phyloP scores from a whole-genome alignment of 805 yeast species.

The Suhomyces prunicola region DNA sequence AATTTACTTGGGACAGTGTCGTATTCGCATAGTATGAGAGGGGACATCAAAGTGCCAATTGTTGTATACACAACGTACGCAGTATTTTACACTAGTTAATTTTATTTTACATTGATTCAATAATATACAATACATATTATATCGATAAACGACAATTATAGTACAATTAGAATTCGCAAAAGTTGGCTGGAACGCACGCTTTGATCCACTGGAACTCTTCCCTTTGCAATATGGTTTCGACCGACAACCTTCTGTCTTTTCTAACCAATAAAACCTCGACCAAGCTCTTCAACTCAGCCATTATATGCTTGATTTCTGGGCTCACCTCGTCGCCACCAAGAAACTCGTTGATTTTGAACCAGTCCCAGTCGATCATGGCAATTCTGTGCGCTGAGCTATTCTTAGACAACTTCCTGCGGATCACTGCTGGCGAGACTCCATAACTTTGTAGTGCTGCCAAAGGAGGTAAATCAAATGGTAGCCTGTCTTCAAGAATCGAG shows the following conservation, averaged over 20 bases:
- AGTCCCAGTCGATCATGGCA: slow-evolving; percentile 89
- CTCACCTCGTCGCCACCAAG: slow-evolving; percentile 9
- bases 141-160: background rate
- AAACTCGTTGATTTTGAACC: slow-evolving; percentile 49
- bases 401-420: slow-evolving; percentile 40
- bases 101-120: background rate
- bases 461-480: slow-evolving; percentile 91
- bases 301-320: slow-evolving; percentile 14
- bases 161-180: background rate
- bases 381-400: slow-evolving; percentile 79
- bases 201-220: slow-evolving; percentile 25
- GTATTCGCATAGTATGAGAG: no score
- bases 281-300: slow-evolving; percentile 22
- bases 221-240: slow-evolving; percentile 15
- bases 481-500: slow-evolving; percentile 74
- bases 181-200: slow-evolving; percentile 8
- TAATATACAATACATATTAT: background rate
- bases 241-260: slow-evolving; percentile 30
- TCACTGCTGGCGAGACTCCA: slow-evolving; percentile 39
- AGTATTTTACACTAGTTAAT: no score
- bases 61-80: no score
- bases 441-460: slow-evolving; percentile 26
- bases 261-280: slow-evolving; percentile 37
- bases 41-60: no score
- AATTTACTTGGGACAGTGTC: no score